These are phyloP conservation scores for Penicillium thymicola DNA, from an alignment of 2,329 filamentous ascomycete genomes.

Conservation along the genomic window DNA sequence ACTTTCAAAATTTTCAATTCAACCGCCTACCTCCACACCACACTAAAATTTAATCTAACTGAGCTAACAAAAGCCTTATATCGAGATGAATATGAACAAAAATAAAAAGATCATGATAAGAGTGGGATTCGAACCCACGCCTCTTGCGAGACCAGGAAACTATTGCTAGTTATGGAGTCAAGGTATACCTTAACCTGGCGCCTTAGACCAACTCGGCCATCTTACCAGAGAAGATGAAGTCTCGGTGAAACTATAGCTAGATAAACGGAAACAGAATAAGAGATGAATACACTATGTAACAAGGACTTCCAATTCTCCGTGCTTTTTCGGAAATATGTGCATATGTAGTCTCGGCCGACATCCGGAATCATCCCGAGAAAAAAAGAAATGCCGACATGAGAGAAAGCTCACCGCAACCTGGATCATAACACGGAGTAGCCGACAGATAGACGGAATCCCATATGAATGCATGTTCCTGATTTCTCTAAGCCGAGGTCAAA, in stretches of 20 bases:
- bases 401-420: neutral
- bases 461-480: neutral
- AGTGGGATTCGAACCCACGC: conserved; percentile 13
- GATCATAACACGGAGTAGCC: neutral
- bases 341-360: neutral
- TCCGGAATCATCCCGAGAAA: neutral
- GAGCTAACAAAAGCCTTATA: neutral
- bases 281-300: neutral
- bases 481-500: neutral
- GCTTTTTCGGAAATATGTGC: neutral
- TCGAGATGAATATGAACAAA: neutral
- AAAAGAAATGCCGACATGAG: neutral
- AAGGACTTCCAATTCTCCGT: too few relatives aligned
- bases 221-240: conserved; percentile 20
- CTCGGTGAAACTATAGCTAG: neutral
- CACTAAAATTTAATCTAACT: too few relatives aligned
- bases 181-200: conserved; percentile 33
- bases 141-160: conserved; percentile 11
- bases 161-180: conserved; percentile 14
- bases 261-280: neutral
- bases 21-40: too few relatives aligned
- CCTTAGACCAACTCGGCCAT: conserved; percentile 34
- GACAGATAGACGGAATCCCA: neutral
- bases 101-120: conserved; percentile 4
- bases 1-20: too few relatives aligned